Evolutionary conservation across 2,329 filamentous ascomycete genomes (phyloP), one percentile per base, ranked within the genome.

Genomic region (Colletotrichum caudatum): DNA sequence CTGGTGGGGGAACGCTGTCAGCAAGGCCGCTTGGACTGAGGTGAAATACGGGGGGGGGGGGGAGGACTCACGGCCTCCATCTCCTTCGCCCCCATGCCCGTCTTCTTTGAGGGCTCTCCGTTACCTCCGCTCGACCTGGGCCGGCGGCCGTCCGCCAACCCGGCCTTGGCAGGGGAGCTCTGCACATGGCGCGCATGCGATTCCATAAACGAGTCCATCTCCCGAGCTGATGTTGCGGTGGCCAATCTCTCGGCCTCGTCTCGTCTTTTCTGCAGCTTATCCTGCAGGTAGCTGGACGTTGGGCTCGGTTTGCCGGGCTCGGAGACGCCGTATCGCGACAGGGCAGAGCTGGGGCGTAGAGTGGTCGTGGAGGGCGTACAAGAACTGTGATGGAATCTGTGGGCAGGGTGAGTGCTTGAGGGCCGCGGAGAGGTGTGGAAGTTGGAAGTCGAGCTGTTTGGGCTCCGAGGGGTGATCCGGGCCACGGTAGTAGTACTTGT

Each of bases 31-130:
- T 56, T 68, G 18, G 48, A 58, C 14, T 2, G 48, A 48, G 20
- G 23, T 8, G 35, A 33, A 14, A 9, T 14, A 59, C 9, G 26
- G 4, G 5, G 4, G 23, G 26, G 26, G 26, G 26, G 4, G 5
- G 26, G 12, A n/a, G 12, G 16, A 63, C 58, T 67, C 80, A 91
- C 89, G 81, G 90, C 84, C 78, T 93, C 91, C 83, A 92, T 90
- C 75, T 93, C 91, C 77, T 91, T 91, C 8, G 90, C 81, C 2
- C 91, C 90, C 79, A 92, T 83, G 5, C 85, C 85, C 74, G 86
- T 89, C 74, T 85, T 86, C 75, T 82, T 85, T 14, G 78, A 74
- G 11, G 77, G 66, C 11, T 87, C 85, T 8, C 75, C 69, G 14
- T 81, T 77, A 9, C 78, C 82, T 29, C 78, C 78, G 64, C 83